Evolutionary conservation across 1,284 basidiomycete genomes (phyloP), one percentile per base, ranked within the genome.

Genomic region (Erythrobasidium hasegawianum): DNA sequence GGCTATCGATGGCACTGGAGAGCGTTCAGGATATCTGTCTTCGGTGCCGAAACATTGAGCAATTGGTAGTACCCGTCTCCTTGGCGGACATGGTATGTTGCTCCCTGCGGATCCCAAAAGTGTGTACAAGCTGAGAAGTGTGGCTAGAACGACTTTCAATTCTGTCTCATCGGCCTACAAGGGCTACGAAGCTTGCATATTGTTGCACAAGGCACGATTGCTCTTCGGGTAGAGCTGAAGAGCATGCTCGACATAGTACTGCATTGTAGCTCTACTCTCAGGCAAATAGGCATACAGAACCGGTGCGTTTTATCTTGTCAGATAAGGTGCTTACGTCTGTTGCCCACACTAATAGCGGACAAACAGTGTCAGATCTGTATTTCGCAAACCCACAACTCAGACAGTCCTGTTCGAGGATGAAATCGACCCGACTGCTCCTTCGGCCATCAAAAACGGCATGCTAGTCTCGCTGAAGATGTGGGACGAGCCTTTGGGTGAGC

Each of bases 401-500:
- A 27, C 20, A 13, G 27, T 33, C 2, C 22, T 64, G 10, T 2
- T 13, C 29, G 61, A 57, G 2, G 45, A 52, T 13, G 61, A 57
- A 14, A 27, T 39, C 8, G 61, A 57, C 57, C 61, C 61, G 10
- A 64, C 61, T 9, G 24, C 26, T 22, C 61, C 61, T 24, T n/a
- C 41, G 2, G 50, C 39, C 24, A 41, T 64, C 16, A 26, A 29
- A 10, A 45, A 64, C 20, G 61, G 55, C 9, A 64, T 64, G 47
- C 54, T 39, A 49, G 61, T 64, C n/a, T 57, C 54, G 20, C 43
- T 64, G n/a, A 39, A 38, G 22, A 11, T 50, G 16, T 64, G 61
- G 61, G 55, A 64, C 29, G 61, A 64, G 33, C 61, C 61, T 22
- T 53, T 62, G 11, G 60, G 60, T 55, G 49, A 29, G 57, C 20